Base-by-base conservation (phyloP, 2,329 filamentous ascomycete genomes). In the Penicillium hesseltinei region DNA sequence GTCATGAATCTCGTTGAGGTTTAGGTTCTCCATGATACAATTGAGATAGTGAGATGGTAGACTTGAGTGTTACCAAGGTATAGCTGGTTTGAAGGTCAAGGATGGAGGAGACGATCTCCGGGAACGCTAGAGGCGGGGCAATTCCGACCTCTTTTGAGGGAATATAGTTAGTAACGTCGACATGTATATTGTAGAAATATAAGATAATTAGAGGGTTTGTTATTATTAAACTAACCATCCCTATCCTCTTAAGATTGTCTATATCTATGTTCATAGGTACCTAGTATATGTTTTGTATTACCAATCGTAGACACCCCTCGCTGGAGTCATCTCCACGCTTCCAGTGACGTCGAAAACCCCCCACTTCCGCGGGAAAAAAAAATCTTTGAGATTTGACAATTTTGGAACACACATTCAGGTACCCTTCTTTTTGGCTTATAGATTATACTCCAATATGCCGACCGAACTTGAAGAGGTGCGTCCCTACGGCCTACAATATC, bases 401-500 rank as follows among this genome's bases (percentile, higher is more conserved):
- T 52, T 46, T 36, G 40, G 21, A 25, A 35, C 33, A 21, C 48
- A n/a, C 40, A n/a, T 38, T 25, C 29, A 42, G 13, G 19, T 27
- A 19, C 29, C 40, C 29, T 44, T 21, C 5, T 43, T 46, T 25
- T 9, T 35, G 36, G 48, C 25, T 43, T 8, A 23, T 23, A 35
- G 19, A n/a, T n/a, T 39, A 42, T 25, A 36, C 13, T 36, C 6
- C 60, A 82, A 63, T 33, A 92, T 92, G 89, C 84, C 88, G 53
- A 87, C 87, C 43, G 88, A 92, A 78, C 74, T 92, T 44, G 88
- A 91, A 78, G 88, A 92, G 77, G 89, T 90, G 78, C 42, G 71
- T 60, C n/a, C 13, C 3, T 43, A 15, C 51, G 40, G 8, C 54
- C 40, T 33, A 35, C 25, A 19, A 40, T n/a, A 39, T 38, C 5